Evolutionary conservation across 805 yeast species (phyloP).

Genomic region (Saccharomyces kudriavzevii): DNA sequence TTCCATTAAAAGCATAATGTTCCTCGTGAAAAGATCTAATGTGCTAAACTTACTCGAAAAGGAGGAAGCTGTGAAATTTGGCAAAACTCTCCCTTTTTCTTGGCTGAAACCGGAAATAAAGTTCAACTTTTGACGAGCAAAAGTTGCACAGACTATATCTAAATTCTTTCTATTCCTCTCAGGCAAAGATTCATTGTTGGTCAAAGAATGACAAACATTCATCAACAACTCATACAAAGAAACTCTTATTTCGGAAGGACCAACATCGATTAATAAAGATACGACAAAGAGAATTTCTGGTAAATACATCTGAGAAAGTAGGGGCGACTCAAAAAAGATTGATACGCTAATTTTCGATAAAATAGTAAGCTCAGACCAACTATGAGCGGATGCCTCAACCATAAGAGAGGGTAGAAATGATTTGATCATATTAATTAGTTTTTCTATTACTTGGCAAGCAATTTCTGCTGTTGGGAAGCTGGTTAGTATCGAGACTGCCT

Average conservation of each 20-base stretch:
- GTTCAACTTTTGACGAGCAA: conserved; percentile 50
- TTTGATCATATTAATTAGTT: conserved; percentile 46
- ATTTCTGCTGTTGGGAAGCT: conserved; percentile 58
- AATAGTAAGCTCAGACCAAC: conserved; percentile 63
- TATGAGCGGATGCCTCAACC: conserved; percentile 36
- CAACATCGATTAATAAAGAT: conserved; percentile 44
- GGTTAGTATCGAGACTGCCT: conserved; percentile 50
- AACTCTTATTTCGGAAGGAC: conserved; percentile 45
- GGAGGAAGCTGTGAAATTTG: conserved; percentile 28
- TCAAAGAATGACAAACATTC: conserved; percentile 60
- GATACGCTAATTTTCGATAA: conserved; percentile 53
- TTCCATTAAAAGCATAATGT: conserved; percentile 43
- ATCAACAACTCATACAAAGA: conserved; percentile 53
- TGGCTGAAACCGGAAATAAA: conserved; percentile 61
- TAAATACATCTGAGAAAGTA: conserved; percentile 50
- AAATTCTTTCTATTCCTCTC: conserved; percentile 33
- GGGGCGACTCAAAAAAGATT: conserved; percentile 58
- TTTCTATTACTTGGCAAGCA: conserved; percentile 51
- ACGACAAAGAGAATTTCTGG: conserved; percentile 64
- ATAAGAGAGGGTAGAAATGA: conserved; percentile 36
- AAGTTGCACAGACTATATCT: conserved; percentile 35
- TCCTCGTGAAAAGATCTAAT: conserved; percentile 51
- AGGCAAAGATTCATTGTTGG: conserved; percentile 45
- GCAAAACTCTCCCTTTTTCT: conserved; percentile 33
- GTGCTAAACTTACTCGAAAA: conserved; percentile 31